Base-by-base conservation (phyloP, 129 eudicot genomes). In the Scalesia atractyloides region DNA sequence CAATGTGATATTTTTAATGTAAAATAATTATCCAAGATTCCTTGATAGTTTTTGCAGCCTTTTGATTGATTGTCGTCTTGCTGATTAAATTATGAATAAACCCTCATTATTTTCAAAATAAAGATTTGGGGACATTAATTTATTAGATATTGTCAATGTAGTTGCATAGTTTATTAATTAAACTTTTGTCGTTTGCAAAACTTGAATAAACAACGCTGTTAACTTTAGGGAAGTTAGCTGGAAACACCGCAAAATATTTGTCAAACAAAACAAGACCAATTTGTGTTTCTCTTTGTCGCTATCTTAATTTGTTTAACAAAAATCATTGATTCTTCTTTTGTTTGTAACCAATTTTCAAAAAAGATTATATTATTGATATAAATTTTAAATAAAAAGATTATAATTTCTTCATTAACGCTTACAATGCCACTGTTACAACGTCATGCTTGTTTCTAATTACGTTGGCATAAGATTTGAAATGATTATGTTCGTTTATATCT, bases 31-130 rank as follows among this genome's bases (percentile, higher is more conserved):
- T 54, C 34, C 57, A 53, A 75, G 59, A 75, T 54, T 19, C 73
- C 47, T 39, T 73, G 22, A 50, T 50, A 64, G 36, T 63, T 22
- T 71, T 71, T 60, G 74, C 74, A 66, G 68, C 73, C 80, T 68
- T 76, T 76, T 46, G 43, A 46, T 44, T 47, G 22, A n/a, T 69
- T 78, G 77, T 70, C 77, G 72, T 26, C 59, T 78, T 70, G 82
- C 59, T 48, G 39, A 78, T 71, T 78, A 78, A 20, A 15, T 20
- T 51, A 64, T 43, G 8, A 43, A 7, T 52, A 78, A 53, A 71
- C n/a, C 33, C 18, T 64, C 82, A 17, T 64, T 39, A 12, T 4
- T 71, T 70, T 71, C 76, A 78, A 70, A 26, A 63, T 70, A 43
- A 71, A 78, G 82, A 78, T 78, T 52, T 64, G 71, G 33, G 7